Evolutionary conservation across 768 basidiomycete species (phyloP), one percentile per base, ranked within the genome.

Genomic region (Tylopilus sp.): DNA sequence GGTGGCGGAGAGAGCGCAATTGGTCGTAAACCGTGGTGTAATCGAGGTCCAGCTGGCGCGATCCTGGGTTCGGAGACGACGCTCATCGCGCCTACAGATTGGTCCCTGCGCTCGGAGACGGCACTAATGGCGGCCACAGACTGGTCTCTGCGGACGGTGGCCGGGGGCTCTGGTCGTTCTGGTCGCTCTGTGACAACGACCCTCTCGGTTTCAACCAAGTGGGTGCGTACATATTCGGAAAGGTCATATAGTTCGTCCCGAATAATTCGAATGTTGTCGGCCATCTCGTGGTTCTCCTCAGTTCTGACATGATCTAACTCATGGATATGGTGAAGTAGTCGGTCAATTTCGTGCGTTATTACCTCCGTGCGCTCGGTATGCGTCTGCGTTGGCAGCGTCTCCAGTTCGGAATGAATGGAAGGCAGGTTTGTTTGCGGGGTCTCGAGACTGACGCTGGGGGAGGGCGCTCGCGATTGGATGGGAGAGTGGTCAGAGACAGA

Each of bases 171-270:
- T 28, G 62, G 56, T 29, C 45, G 52, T 49, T 56, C 52, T 28
- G 62, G 56, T 29, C 45, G 52, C 48, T 56, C 52, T 34, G 41
- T 24, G 28, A 62, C 42, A 30, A 59, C 46, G 38, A 58, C 52
- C 28, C 57, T 50, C 52, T 63, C 58, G 45, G 57, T 57, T 50
- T 46, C 59, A 14, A 65, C 56, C 30, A 68, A 29, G 64, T 54
- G 75, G 17, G 74, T 76, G 52, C 76, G 81, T 17, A 87, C 67
- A 55, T 76, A 79, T 26, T 81, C 72, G 0, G 83, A 79, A 12
- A 94, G 74, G 41, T 84, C 81, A 13, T 75, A 76, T 3, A 96
- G 72, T 57, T 89, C 84, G 33, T 85, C 76, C 52, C 86, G 80
- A 34, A 97, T 81, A 0, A 83, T 79, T 47, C 80, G 79, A 5